phyloP scores from a whole-genome alignment of 2,329 filamentous ascomycete genomes.

The Colletotrichum sublineola region DNA sequence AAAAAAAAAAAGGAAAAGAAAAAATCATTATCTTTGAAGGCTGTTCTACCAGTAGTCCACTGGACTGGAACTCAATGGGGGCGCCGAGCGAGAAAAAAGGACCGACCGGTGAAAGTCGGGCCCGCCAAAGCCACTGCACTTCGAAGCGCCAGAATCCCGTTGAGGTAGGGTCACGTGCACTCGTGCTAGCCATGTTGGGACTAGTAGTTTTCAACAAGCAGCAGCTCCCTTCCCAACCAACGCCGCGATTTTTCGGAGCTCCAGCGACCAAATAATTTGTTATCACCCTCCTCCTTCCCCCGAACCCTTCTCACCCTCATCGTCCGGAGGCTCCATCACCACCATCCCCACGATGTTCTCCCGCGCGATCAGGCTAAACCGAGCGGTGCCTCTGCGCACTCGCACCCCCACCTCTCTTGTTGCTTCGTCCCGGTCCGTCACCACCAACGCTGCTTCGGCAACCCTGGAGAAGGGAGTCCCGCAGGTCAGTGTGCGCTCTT shows the following conservation, averaged over 20 bases:
- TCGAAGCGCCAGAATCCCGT: conserved; percentile 40
- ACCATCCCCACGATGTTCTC: conserved; percentile 73
- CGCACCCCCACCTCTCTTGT: conserved; percentile 59
- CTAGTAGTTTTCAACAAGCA: conserved; percentile 56
- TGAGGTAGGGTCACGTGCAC: conserved; percentile 47
- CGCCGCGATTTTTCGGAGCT: conserved; percentile 61
- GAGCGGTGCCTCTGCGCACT: conserved; percentile 71
- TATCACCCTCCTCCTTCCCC: conserved; percentile 47
- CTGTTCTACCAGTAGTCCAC: conserved; percentile 1
- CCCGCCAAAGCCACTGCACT: conserved; percentile 23
- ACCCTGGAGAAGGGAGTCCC: conserved; percentile 83
- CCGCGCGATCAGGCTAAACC: conserved; percentile 73
- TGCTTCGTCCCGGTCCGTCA: conserved; percentile 80
- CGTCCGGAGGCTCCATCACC: conserved; percentile 50
- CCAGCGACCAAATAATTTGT: conserved; percentile 50
- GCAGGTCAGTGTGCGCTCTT: conserved; percentile 54
- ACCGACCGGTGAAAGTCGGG: conserved; percentile 36
- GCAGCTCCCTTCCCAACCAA: conserved; percentile 51
- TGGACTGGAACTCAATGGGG: conserved; percentile 22
- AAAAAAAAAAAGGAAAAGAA: too few species aligned
- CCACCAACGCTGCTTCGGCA: conserved; percentile 93
- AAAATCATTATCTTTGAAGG: conserved; percentile 21
- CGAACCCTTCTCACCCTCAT: conserved; percentile 49
- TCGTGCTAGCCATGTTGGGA: conserved; percentile 45
- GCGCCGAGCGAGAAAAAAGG: conserved; percentile 11